Base-by-base conservation (phyloP, 1,284 basidiomycete genomes). In the Trametes pubescens region DNA sequence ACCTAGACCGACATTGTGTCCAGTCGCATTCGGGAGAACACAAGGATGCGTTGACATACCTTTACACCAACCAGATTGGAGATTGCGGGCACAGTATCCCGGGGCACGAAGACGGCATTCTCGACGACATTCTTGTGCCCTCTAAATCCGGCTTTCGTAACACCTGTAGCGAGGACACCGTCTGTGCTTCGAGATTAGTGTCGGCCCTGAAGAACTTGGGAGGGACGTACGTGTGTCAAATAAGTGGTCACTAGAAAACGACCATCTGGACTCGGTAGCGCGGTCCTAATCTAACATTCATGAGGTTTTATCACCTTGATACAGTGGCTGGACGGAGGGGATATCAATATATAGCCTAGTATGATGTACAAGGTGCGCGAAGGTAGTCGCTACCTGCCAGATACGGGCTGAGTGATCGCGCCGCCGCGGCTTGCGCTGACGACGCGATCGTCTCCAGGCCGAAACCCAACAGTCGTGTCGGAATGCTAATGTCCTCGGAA, bases 101-200 rank as follows among this genome's bases (percentile, higher is more conserved):
- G 71, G 0, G 90, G 90, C 8, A 87, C 88, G 70, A 92, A 91
- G 11, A 85, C 81, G 8, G 85, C 87, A 46, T 79, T 81, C 70
- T 92, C 89, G 21, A 93, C 84, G 2, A 88, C 87, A 72, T 92
- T 87, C 52, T 91, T 89, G 71, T 93, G 91, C 0, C 89, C 91
- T 21, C 89, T 78, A 56, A 92, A 77, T 66, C 91, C 90, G 46
- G 82, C 75, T 71, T 89, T 90, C 18, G 84, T 85, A 62, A 86
- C 84, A 4, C 89, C 90, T 1, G 83, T 81, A 8, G 81, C 69
- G 0, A 82, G 24, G 85, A 79, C 13, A 87, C 82, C 3, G 88
- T 91, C 86, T 92, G 65, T 37, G 61, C 47, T 21, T 40, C 9
- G 16, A n/a, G 38, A 32, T 61, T n/a, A 24, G 57, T 14, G 53